Evolutionary conservation across 495 filamentous ascomycete species (phyloP).

Genomic region (Penicillium malachiteum): DNA sequence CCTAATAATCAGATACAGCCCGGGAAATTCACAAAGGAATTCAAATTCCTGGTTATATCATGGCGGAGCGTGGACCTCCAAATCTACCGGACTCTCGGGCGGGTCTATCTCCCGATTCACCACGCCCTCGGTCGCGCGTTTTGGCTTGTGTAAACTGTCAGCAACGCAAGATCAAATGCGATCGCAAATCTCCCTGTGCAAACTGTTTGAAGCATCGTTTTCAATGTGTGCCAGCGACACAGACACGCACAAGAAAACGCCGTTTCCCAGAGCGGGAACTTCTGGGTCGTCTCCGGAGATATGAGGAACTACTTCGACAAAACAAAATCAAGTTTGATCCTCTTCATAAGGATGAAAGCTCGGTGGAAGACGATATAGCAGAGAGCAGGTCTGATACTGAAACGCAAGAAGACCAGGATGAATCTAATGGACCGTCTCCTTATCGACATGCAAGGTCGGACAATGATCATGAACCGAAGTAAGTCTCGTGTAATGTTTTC

Average conservation of each 20-base stretch:
- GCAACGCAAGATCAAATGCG: constrained; percentile 59
- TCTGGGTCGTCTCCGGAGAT: constrained; percentile 49
- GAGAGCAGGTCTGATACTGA: background rate
- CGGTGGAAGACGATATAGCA: constrained; percentile 13
- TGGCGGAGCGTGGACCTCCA: background rate
- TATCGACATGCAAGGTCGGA: constrained; percentile 28
- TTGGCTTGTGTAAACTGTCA: constrained; percentile 58
- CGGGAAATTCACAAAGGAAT: background rate
- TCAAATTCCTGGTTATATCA: background rate
- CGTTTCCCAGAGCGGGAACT: constrained; percentile 56
- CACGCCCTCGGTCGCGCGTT: constrained; percentile 31
- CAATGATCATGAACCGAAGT: constrained; percentile 42
- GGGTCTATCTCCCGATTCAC: constrained; percentile 22
- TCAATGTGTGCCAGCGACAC: constrained; percentile 50
- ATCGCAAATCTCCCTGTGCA: constrained; percentile 54
- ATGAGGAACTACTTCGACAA: constrained; percentile 52
- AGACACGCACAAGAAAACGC: constrained; percentile 43
- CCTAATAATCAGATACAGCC: background rate
- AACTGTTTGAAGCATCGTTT: constrained; percentile 43
- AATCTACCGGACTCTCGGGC: background rate
- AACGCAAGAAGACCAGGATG: constrained; percentile 3
- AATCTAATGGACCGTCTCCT: constrained; percentile 25
- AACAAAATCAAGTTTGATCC: constrained; percentile 54
- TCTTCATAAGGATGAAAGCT: constrained; percentile 34
- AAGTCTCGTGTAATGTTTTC: background rate